Evolutionary conservation across 1,284 basidiomycete species (phyloP).

Genomic region (Pholiota adiposa): DNA sequence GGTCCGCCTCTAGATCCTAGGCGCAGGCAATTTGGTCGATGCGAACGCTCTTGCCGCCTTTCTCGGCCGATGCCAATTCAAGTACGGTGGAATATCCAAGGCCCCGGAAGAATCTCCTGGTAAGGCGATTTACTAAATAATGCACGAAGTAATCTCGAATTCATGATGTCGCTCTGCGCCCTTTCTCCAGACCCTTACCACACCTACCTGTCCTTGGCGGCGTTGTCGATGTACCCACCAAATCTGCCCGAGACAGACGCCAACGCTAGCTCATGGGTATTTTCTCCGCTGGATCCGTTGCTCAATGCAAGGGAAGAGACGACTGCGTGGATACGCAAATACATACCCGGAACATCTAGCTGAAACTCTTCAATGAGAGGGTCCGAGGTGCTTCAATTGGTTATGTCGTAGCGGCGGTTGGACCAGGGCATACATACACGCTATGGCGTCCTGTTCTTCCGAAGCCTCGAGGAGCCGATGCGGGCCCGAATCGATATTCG

Average conservation of each 20-base stretch:
- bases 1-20: slow-evolving; percentile 59
- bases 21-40: slow-evolving; percentile 59
- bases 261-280: slow-evolving; percentile 50
- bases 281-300: slow-evolving; percentile 65
- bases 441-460: background rate
- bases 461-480: slow-evolving; percentile 2
- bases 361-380: background rate
- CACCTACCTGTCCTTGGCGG: slow-evolving; percentile 87
- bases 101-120: slow-evolving; percentile 79
- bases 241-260: slow-evolving; percentile 33
- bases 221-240: slow-evolving; percentile 70
- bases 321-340: slow-evolving; percentile 61
- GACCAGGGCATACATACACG: background rate
- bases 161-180: background rate
- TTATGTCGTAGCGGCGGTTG: background rate
- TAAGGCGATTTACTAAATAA: slow-evolving; percentile 33
- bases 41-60: slow-evolving; percentile 60
- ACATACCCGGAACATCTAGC: slow-evolving; percentile 40
- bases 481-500: background rate
- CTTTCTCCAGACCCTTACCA: slow-evolving; percentile 78
- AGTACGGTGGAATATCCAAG: slow-evolving; percentile 86
- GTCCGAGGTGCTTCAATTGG: background rate
- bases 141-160: background rate
- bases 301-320: slow-evolving; percentile 74
- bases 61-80: slow-evolving; percentile 78